Percentiles rank a stretch among this genome's conserved stretches.
phyloP scores from a whole-genome alignment of 2,329 filamentous ascomycete genomes.

The Coniochaeta pulveracea region DNA sequence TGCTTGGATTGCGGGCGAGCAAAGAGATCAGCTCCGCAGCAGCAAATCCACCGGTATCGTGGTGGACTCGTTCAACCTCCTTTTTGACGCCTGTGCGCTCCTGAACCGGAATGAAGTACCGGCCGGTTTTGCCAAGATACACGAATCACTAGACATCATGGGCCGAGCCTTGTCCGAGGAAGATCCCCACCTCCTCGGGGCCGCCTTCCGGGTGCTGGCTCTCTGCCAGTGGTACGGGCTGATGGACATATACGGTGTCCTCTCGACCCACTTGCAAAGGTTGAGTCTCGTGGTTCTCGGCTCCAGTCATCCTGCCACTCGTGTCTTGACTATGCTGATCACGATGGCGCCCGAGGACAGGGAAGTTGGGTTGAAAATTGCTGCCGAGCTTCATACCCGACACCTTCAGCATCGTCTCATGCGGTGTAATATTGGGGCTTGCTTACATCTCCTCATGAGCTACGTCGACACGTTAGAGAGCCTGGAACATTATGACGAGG shows the following conservation, averaged over 20 bases:
- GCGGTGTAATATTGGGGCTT: neutral
- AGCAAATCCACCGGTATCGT: neutral
- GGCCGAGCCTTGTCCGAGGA: neutral
- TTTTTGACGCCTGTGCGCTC: neutral
- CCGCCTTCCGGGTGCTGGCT: neutral
- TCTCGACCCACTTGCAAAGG: neutral
- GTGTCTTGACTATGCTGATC: neutral
- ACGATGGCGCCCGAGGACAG: neutral
- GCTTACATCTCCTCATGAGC: neutral
- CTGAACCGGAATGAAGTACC: neutral
- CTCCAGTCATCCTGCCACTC: neutral
- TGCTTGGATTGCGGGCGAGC: neutral
- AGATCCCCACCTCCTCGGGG: constrained; percentile 1
- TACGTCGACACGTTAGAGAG: constrained; percentile 3
- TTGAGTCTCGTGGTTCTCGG: constrained; percentile 1
- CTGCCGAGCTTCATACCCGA: neutral
- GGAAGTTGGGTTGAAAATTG: neutral
- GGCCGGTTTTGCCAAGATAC: neutral
- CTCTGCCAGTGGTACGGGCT: constrained; percentile 4
- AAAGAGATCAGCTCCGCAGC: neutral
- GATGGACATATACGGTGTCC: neutral
- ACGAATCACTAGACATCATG: constrained; percentile 1
- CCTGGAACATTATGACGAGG: neutral
- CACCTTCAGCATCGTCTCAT: neutral
- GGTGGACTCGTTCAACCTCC: neutral